Conservation (phyloP, 495 filamentous ascomycete species). For the Aspergillus indologenus region DNA sequence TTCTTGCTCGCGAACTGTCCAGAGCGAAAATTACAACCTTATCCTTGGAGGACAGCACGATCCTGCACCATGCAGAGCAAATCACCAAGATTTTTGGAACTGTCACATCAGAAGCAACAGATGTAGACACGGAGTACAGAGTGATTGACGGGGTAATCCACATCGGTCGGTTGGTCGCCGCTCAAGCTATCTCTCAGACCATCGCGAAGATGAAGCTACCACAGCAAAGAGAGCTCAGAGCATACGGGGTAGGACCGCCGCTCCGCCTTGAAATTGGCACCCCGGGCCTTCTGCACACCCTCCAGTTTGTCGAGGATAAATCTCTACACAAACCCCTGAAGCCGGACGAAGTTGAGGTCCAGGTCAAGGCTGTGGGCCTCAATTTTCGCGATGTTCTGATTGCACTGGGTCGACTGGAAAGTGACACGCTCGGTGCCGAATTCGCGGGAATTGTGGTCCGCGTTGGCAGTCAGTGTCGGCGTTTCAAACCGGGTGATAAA, state of each 20-base stretch:
- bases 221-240: not conserved
- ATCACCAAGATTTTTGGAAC: not conserved
- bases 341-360: slow-evolving; percentile 23
- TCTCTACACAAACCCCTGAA: slow-evolving; percentile 3
- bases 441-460: slow-evolving; percentile 41
- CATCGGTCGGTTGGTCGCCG: slow-evolving; percentile 8
- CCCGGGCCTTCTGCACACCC: slow-evolving; percentile 24
- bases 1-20: slow-evolving; percentile 11
- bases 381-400: slow-evolving; percentile 47
- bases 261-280: slow-evolving; percentile 18
- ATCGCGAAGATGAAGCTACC: not conserved
- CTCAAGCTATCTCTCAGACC: not conserved
- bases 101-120: not conserved
- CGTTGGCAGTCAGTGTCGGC: slow-evolving; percentile 24
- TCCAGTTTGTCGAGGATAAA: slow-evolving; percentile 19
- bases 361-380: slow-evolving; percentile 31
- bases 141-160: slow-evolving; percentile 14
- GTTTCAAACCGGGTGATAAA: slow-evolving; percentile 40
- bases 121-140: slow-evolving; percentile 15
- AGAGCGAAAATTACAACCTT: slow-evolving; percentile 4
- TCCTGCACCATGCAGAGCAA: slow-evolving; percentile 2
- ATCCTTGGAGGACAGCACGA: slow-evolving; percentile 6
- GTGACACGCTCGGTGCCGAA: slow-evolving; percentile 36
- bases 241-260: slow-evolving; percentile 10
- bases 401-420: slow-evolving; percentile 31